phyloP scores from a whole-genome alignment of 495 filamentous ascomycete genomes.

The Tuber melanosporum region DNA sequence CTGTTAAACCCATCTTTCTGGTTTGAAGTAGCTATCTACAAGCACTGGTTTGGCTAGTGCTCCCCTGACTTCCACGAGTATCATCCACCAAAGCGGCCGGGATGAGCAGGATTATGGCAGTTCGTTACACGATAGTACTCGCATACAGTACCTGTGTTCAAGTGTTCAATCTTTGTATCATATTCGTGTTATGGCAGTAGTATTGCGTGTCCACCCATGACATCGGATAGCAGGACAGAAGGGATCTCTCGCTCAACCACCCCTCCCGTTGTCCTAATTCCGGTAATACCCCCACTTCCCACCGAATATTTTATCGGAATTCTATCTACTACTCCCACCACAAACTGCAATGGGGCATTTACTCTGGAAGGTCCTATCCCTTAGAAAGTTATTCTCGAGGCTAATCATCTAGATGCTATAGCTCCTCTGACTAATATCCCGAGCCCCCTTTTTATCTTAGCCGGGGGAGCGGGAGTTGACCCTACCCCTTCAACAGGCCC shows the following conservation, averaged over 20 bases:
- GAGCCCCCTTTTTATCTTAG: constrained; percentile 11
- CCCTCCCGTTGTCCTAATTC: background rate
- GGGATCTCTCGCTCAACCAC: background rate
- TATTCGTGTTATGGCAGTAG: background rate
- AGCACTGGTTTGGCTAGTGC: background rate
- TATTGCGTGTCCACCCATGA: background rate
- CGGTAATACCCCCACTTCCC: background rate
- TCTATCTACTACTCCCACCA: background rate
- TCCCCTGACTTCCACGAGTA: background rate
- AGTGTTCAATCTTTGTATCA: background rate
- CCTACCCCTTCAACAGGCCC: too few relatives aligned
- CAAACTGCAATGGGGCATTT: constrained; percentile 9
- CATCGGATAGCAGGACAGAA: background rate
- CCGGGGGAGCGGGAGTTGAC: background rate
- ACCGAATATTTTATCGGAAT: background rate
- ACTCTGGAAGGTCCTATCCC: constrained; percentile 10
- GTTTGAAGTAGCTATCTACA: background rate
- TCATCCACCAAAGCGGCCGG: background rate
- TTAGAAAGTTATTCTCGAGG: constrained; percentile 9
- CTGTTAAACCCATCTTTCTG: background rate
- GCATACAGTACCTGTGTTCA: background rate
- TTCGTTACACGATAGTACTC: background rate
- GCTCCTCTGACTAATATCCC: constrained; percentile 18
- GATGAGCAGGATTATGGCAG: background rate
- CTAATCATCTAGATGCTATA: constrained; percentile 8